phyloP scores from a whole-genome alignment of 2,329 filamentous ascomycete species.

The Parastagonospora nodorum region DNA sequence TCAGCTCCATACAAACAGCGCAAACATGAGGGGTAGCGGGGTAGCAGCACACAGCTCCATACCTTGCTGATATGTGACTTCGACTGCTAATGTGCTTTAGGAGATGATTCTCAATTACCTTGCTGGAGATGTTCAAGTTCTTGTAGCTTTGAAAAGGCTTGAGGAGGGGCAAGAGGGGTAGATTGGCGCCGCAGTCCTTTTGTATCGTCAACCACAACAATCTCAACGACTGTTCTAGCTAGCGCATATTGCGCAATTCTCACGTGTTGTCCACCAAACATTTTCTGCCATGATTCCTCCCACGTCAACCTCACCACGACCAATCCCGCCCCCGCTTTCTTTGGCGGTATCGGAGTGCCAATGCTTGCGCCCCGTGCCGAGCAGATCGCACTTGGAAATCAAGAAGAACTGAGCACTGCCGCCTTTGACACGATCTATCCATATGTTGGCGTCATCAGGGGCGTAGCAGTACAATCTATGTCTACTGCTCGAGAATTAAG shows the following conservation, averaged over 20 bases:
- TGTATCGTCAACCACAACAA: conserved; percentile 21
- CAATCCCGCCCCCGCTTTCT: conserved; percentile 23
- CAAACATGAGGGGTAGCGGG: conserved; percentile 41
- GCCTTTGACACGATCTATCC: background rate
- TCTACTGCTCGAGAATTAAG: no score
- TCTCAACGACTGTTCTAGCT: conserved; percentile 26
- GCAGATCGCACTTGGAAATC: conserved; percentile 11
- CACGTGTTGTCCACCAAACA: conserved; percentile 29
- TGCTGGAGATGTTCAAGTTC: background rate
- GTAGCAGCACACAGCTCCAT: conserved; percentile 14
- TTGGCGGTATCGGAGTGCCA: conserved; percentile 29
- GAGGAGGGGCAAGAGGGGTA: conserved; percentile 14
- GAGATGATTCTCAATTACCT: background rate
- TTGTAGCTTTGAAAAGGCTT: conserved; percentile 2
- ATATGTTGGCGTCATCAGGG: background rate
- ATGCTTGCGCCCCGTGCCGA: conserved; percentile 15
- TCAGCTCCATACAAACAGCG: conserved; percentile 27
- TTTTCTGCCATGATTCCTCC: conserved; percentile 32
- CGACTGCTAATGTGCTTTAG: background rate
- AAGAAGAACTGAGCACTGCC: conserved; percentile 3
- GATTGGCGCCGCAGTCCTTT: conserved; percentile 24
- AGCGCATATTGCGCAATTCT: conserved; percentile 44
- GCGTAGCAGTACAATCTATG: no score
- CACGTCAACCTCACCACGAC: conserved; percentile 13
- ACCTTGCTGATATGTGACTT: conserved; percentile 10